A percentile compares a stretch with the other conserved stretches of the same genome.
Evolutionary conservation across 345 rosid species (phyloP).

Genomic region (Gossypium arboreum): DNA sequence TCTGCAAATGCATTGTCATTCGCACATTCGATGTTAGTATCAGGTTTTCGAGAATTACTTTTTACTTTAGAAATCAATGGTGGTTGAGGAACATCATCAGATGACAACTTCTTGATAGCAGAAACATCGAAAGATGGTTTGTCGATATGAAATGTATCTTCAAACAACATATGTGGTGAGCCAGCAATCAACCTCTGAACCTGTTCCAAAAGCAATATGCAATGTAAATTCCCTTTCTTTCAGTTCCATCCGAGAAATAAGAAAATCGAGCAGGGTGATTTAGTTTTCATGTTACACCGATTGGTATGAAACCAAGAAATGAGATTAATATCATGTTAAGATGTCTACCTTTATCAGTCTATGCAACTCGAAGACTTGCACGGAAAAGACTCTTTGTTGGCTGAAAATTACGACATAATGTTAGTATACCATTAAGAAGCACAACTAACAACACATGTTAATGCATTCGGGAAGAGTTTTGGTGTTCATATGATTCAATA

Average conservation of each 20-base stretch:
- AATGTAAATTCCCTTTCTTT: neutral
- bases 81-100: conserved; percentile 22
- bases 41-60: conserved; percentile 25
- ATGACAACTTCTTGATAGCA: conserved; percentile 30
- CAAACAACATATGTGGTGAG: conserved; percentile 48
- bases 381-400: conserved; percentile 63
- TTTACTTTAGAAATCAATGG: conserved; percentile 18
- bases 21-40: conserved; percentile 29
- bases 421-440: neutral
- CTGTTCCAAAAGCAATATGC: conserved; percentile 33
- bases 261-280: too few species aligned
- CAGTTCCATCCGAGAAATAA: too few species aligned
- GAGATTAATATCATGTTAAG: too few species aligned
- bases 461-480: too few species aligned
- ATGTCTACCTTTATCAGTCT: conserved; percentile 65
- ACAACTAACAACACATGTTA: too few species aligned
- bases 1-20: conserved; percentile 44
- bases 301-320: neutral
- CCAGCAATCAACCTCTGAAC: conserved; percentile 65
- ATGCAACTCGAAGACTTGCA: conserved; percentile 81
- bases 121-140: conserved; percentile 33
- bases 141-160: conserved; percentile 27
- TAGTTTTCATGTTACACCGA: neutral
- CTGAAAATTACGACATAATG: conserved; percentile 36
- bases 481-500: too few species aligned